Evolutionary conservation across 306 rosid species (phyloP).

Genomic region (Adenanthera pavonina): DNA sequence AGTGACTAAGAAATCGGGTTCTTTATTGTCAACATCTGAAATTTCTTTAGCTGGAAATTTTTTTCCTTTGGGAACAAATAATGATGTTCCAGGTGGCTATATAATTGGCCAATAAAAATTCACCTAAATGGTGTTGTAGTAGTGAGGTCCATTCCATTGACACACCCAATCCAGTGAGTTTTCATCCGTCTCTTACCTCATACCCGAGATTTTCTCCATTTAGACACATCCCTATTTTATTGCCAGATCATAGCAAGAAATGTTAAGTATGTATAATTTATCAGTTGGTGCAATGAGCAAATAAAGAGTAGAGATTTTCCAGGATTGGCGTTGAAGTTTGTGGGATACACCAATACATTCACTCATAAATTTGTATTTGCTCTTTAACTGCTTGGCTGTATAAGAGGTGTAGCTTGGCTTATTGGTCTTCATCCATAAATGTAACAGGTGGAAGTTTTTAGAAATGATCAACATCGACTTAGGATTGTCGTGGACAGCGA

Average conservation of each 20-base stretch:
- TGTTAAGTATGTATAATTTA: neutral
- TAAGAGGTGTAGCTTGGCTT: neutral
- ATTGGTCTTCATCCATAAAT: slow-evolving; percentile 31
- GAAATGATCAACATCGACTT: slow-evolving; percentile 91
- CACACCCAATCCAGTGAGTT: neutral
- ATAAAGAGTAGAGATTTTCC: neutral
- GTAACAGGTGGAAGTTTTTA: slow-evolving; percentile 86
- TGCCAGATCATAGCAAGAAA: neutral
- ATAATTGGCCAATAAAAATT: neutral
- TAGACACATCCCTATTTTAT: neutral
- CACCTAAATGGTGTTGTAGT: neutral
- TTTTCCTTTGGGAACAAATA: neutral
- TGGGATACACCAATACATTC: neutral
- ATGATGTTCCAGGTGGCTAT: neutral
- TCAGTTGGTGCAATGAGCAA: neutral
- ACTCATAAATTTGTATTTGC: neutral
- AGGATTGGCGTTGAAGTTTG: neutral
- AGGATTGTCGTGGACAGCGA: slow-evolving; percentile 85
- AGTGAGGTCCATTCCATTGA: neutral
- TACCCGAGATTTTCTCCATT: too few relatives aligned
- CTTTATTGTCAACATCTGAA: neutral
- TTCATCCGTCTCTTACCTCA: neutral
- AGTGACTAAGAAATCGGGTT: neutral
- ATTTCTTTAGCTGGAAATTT: neutral
- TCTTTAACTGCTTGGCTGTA: neutral